A percentile compares a stretch with the other conserved stretches of the same genome.
Conservation (phyloP, 352 stramenopile genomes). For the Phytopythium montanum region DNA sequence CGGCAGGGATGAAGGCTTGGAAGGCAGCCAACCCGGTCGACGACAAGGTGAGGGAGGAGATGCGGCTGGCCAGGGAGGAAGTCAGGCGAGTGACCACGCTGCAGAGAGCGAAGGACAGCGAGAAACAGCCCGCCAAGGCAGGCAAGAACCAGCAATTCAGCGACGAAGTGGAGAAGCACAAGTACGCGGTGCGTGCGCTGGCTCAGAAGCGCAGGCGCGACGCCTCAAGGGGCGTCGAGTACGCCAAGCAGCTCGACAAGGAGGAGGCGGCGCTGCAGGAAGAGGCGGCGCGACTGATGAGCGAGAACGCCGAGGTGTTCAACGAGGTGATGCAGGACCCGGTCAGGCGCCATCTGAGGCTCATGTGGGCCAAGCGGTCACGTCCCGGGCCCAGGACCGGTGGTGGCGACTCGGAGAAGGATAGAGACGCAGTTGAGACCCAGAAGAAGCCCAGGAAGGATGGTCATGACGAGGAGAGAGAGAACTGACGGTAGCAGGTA, state of each 20-base stretch:
- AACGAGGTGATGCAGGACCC: slow-evolving; percentile 15
- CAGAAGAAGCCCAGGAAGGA: no score
- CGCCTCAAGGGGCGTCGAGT: slow-evolving; percentile 20
- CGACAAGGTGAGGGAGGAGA: background rate
- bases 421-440: no score
- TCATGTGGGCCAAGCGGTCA: no score
- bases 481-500: no score
- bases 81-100: no score
- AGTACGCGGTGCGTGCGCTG: slow-evolving; percentile 19
- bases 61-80: slow-evolving; percentile 9
- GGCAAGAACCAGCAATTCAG: slow-evolving; percentile 9
- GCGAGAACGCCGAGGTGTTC: slow-evolving; percentile 7
- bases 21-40: background rate
- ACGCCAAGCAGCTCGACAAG: slow-evolving; percentile 21
- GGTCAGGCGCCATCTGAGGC: no score
- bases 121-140: background rate
- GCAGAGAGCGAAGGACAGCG: background rate
- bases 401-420: no score
- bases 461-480: no score
- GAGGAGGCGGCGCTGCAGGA: slow-evolving; percentile 17
- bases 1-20: background rate
- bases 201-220: slow-evolving; percentile 15
- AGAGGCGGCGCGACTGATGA: slow-evolving; percentile 13
- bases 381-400: no score
- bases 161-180: slow-evolving; percentile 21